Evolutionary conservation across 2,329 filamentous ascomycete species (phyloP).

Genomic region (Teratosphaeria nubilosa): DNA sequence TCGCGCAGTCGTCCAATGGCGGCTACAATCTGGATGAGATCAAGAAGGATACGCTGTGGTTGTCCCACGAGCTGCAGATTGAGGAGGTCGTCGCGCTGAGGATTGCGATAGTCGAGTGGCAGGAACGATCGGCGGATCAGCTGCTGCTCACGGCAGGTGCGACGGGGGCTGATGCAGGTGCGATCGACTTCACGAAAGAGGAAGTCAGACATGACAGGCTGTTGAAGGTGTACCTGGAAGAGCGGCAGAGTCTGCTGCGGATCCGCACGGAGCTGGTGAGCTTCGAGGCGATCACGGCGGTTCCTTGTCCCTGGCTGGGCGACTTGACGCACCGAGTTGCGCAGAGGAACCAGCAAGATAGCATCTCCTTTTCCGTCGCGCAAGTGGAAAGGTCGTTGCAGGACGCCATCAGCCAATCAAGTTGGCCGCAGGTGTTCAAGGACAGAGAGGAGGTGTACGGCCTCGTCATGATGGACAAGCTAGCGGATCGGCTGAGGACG

Average conservation of each 20-base stretch:
- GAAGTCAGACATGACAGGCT: slow-evolving; percentile 16
- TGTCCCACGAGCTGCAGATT: slow-evolving; percentile 66
- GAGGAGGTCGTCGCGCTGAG: slow-evolving; percentile 76
- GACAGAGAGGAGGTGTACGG: slow-evolving; percentile 41
- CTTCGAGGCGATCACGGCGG: slow-evolving; percentile 8
- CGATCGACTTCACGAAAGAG: slow-evolving; percentile 17
- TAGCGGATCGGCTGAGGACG: slow-evolving; percentile 50
- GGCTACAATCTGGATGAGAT: slow-evolving; percentile 67
- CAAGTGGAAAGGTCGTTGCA: not conserved
- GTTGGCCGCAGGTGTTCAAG: slow-evolving; percentile 9
- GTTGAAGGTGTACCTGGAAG: slow-evolving; percentile 18
- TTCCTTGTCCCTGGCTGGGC: slow-evolving; percentile 13
- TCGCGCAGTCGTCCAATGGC: slow-evolving; percentile 56
- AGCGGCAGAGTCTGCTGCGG: slow-evolving; percentile 14
- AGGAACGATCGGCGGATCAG: slow-evolving; percentile 63
- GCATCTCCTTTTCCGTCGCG: not conserved
- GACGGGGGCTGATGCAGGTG: not conserved
- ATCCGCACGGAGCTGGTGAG: slow-evolving; percentile 13
- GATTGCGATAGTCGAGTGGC: slow-evolving; percentile 72
- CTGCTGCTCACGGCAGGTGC: slow-evolving; percentile 36
- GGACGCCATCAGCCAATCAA: slow-evolving; percentile 1
- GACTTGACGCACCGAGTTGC: slow-evolving; percentile 9
- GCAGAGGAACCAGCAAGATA: not conserved
- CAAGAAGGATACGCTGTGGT: slow-evolving; percentile 77
- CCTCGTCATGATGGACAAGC: not conserved